Evolutionary conservation across 257 asterid species (phyloP).

Genomic region (Linaria vulgaris): DNA sequence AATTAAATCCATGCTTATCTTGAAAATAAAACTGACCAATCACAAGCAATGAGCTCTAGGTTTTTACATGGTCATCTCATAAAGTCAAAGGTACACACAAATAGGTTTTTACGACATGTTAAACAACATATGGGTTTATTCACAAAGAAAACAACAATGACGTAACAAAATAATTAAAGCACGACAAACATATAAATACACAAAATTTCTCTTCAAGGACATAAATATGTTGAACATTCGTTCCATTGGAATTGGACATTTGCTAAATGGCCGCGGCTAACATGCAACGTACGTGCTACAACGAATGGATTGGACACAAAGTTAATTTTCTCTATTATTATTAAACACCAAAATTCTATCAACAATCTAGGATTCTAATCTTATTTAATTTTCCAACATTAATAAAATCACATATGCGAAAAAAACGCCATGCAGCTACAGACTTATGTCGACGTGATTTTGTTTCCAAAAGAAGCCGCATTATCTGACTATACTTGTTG

Average conservation of each 20-base stretch:
- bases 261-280: conserved; percentile 27
- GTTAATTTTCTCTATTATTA: neutral
- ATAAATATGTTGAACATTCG: neutral
- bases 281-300: neutral
- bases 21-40: too few species aligned
- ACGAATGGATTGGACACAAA: conserved; percentile 13
- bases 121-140: neutral
- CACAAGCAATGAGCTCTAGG: too few species aligned
- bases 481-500: neutral
- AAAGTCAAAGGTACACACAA: too few species aligned
- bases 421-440: neutral
- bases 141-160: neutral
- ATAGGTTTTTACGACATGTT: too few species aligned
- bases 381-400: neutral
- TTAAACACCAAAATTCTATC: too few species aligned
- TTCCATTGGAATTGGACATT: conserved; percentile 29
- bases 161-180: neutral
- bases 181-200: neutral
- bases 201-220: neutral
- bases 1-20: too few species aligned
- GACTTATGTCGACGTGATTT: too few species aligned
- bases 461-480: too few species aligned
- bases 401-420: conserved; percentile 3
- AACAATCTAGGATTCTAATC: neutral
- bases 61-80: too few species aligned